Conservation (phyloP, 2,329 filamentous ascomycete species). For the Cryphonectria japonica region DNA sequence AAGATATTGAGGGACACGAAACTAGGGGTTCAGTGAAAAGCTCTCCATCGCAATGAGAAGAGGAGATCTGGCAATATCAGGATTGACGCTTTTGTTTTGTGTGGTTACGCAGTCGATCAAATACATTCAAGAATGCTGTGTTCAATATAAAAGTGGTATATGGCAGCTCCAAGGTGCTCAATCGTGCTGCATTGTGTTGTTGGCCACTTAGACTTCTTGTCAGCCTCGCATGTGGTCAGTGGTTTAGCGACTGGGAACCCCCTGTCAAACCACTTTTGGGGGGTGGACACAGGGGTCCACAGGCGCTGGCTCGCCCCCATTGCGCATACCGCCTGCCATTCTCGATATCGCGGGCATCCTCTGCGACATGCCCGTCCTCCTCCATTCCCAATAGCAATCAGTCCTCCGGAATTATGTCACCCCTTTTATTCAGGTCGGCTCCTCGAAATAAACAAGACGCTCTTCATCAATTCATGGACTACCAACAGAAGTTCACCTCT, state of each 20-base stretch:
- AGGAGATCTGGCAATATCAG: background rate
- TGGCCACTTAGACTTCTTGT: conserved; percentile 13
- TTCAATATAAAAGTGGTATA: background rate
- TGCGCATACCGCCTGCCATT: conserved; percentile 3
- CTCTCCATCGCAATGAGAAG: conserved; percentile 26
- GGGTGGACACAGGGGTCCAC: conserved; percentile 11
- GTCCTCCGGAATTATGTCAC: background rate
- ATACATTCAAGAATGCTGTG: background rate
- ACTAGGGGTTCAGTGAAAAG: conserved; percentile 18
- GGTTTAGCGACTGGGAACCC: conserved; percentile 13
- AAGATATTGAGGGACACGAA: conserved; percentile 10
- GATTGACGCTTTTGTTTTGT: too few species aligned
- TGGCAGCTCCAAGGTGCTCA: conserved; percentile 7
- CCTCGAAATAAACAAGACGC: background rate
- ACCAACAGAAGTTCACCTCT: conserved; percentile 30
- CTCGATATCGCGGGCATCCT: background rate
- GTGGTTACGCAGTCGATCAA: background rate
- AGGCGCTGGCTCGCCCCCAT: background rate
- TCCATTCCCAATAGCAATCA: background rate
- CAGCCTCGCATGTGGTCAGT: conserved; percentile 28
- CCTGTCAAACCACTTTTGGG: conserved; percentile 12
- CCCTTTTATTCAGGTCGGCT: background rate
- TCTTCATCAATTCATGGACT: background rate
- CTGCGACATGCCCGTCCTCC: background rate
- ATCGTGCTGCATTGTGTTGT: background rate